phyloP scores from a whole-genome alignment of 148 eudicot species.

The Heliamphora exappendiculata region DNA sequence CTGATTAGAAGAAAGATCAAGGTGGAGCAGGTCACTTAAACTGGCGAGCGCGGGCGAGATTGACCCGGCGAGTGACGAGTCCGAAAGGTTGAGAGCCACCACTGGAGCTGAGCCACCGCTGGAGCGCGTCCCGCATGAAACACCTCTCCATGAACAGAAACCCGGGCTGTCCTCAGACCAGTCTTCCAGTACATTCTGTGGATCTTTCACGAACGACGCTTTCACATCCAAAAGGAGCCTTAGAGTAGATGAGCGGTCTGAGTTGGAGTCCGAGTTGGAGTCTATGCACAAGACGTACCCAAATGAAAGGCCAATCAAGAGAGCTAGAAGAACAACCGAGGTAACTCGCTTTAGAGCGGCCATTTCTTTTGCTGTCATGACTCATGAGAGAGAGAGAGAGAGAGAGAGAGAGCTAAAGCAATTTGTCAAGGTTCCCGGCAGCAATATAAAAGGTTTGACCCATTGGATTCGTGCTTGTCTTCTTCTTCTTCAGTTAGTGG shows the following conservation, averaged over 20 bases:
- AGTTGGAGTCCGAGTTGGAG: not conserved
- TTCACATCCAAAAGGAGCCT: constrained; percentile 49
- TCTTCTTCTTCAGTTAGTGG: not conserved
- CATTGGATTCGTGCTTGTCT: not conserved
- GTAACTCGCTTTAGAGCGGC: not conserved
- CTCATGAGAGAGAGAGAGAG: not conserved
- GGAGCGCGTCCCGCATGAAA: constrained; percentile 34
- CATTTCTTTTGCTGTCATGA: not conserved
- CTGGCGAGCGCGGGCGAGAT: constrained; percentile 55
- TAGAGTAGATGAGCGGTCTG: constrained; percentile 5
- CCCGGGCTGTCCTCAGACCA: constrained; percentile 51
- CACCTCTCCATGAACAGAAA: constrained; percentile 72
- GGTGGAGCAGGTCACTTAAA: constrained; percentile 55
- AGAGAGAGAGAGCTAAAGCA: not conserved
- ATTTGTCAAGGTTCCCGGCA: too few relatives aligned
- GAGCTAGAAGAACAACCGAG: not conserved
- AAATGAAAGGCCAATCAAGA: constrained; percentile 8
- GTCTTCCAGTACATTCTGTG: constrained; percentile 39
- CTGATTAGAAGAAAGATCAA: constrained; percentile 69
- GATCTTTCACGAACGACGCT: constrained; percentile 49
- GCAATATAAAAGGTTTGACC: not conserved
- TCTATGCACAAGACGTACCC: constrained; percentile 9
- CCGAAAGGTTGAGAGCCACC: constrained; percentile 56
- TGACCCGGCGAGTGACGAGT: constrained; percentile 55
- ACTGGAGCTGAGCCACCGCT: constrained; percentile 28